These are phyloP conservation scores for Sisymbrium irio DNA, from an alignment of 345 rosid genomes.

Conservation along the genomic window DNA sequence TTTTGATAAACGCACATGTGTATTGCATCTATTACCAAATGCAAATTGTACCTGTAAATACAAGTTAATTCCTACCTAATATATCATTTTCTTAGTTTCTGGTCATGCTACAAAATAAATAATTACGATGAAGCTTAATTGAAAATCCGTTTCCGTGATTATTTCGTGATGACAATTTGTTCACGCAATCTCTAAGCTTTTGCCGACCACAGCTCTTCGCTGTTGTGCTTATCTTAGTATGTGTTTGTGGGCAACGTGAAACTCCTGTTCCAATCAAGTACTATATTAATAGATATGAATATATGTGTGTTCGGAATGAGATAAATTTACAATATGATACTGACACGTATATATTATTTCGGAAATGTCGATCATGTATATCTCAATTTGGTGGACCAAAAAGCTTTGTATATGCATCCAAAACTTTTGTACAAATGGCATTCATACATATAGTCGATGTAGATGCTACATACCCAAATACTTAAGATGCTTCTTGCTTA, in stretches of 20 bases:
- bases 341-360: background rate
- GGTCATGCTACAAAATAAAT: background rate
- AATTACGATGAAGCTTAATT: background rate
- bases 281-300: background rate
- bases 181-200: conserved; percentile 33
- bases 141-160: background rate
- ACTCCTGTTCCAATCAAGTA: conserved; percentile 9
- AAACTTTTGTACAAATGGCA: background rate
- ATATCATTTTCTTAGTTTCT: background rate
- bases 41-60: conserved; percentile 9
- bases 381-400: background rate
- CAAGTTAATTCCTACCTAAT: conserved; percentile 8
- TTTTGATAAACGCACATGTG: background rate
- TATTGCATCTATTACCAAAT: conserved; percentile 9
- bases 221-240: conserved; percentile 13
- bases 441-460: background rate
- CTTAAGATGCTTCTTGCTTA: background rate
- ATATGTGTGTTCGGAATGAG: background rate
- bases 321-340: background rate
- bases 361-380: conserved; percentile 1
- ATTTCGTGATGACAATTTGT: conserved; percentile 5
- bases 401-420: background rate
- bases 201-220: conserved; percentile 22
- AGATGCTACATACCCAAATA: background rate
- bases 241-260: conserved; percentile 17